Conservation (phyloP, 495 filamentous ascomycete species). For the Rostrohypoxylon terebratum region DNA sequence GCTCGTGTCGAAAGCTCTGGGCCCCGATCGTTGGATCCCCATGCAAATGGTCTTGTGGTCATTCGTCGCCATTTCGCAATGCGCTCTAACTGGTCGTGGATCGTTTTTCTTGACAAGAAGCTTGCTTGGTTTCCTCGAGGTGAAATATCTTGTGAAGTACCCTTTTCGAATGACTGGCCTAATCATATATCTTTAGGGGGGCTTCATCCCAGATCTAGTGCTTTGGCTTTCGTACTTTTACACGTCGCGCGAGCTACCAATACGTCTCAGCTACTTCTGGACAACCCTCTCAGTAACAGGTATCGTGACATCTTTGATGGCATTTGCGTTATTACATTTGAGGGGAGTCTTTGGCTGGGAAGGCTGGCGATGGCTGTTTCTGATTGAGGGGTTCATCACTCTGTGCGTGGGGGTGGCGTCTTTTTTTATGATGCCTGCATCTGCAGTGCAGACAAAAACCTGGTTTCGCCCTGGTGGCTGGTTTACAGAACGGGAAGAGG, state of each 20-base stretch:
- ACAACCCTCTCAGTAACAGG: conserved; percentile 63
- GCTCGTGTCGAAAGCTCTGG: conserved; percentile 77
- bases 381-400: conserved; percentile 63
- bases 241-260: conserved; percentile 62
- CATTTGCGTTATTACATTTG: conserved; percentile 64
- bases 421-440: conserved; percentile 67
- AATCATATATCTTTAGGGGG: conserved; percentile 51
- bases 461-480: conserved; percentile 62
- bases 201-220: conserved; percentile 65
- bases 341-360: conserved; percentile 64
- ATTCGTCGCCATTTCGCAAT: conserved; percentile 53
- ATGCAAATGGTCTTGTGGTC: conserved; percentile 63
- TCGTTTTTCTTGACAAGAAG: conserved; percentile 55
- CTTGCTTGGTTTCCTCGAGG: conserved; percentile 56
- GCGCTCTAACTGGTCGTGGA: conserved; percentile 48
- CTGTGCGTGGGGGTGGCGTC: conserved; percentile 63
- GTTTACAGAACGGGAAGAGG: conserved; percentile 65
- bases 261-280: conserved; percentile 67
- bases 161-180: neutral
- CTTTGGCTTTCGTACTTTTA: conserved; percentile 67
- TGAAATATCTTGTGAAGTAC: conserved; percentile 29
- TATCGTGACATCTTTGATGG: conserved; percentile 64
- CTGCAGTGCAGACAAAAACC: conserved; percentile 65
- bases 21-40: conserved; percentile 85
- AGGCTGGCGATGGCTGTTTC: conserved; percentile 74